Evolutionary conservation across 352 stramenopile genomes (phyloP), one percentile per base, ranked within the genome.

Genomic region (Paralagenidium karlingii): DNA sequence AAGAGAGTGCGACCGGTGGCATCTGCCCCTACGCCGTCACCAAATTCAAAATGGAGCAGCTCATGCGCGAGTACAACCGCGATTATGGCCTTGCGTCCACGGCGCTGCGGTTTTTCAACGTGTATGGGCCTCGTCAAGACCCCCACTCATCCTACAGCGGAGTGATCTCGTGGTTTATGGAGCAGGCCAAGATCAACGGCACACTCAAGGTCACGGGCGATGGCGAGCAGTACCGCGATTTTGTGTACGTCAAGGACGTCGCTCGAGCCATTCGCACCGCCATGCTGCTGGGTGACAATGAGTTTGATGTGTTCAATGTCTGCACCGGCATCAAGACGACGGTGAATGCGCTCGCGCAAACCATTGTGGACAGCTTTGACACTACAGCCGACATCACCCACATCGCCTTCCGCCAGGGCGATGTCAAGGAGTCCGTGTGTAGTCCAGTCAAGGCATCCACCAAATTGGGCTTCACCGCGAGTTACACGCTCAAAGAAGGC

Each of bases 121-220:
- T 87, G 5, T 90, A 86, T 44, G 76, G 76, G 2, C 76, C 76
- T 2, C 70, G 76, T 11, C 76, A 89, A 45, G 76, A 89, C 43
- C 73, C 76, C 2, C 61, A 85, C 56, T 89, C 76, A 43, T 82
- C 69, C 12, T 86, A 89, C 57, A 85, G 73, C 38, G 76, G 76
- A 12, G 76, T 89, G 21, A 68, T 89, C 20, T 85, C 76, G 29
- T 85, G 68, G 71, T 84, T 89, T 51, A 89, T 89, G 76, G 76
- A 89, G 49, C 69, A 86, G 58, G 73, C 76, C 24, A 80, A 79
- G 53, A 82, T 71, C 49, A 83, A 89, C 47, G 73, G 70, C 34
- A 81, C 69, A 13, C 50, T 89, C 45, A 84, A 84, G 54, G 66
- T 89, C 25, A 82, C 68, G 3, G 76, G 76, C 15, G 63, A 81